Percentiles rank a stretch among this genome's conserved stretches.
These are phyloP conservation scores for Saccharomyces eubayanus DNA, from an alignment of 805 yeast genomes.

Conservation along the genomic window DNA sequence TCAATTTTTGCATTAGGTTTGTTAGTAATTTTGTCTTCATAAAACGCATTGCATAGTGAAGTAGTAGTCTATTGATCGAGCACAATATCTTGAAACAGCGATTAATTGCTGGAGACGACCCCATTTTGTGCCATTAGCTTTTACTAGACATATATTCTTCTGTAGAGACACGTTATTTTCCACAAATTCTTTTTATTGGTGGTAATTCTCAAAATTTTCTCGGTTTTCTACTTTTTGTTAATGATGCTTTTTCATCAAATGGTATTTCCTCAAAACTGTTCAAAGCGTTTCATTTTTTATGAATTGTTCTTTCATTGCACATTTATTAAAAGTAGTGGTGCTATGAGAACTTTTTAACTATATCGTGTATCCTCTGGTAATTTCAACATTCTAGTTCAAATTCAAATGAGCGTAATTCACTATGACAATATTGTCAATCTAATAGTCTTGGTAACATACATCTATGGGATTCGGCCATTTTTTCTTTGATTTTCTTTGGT, in stretches of 20 bases:
- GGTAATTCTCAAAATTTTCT: too few relatives aligned
- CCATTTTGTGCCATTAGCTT: neutral
- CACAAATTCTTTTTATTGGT: neutral
- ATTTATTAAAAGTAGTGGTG: neutral
- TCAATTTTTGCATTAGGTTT: neutral
- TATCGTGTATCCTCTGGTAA: too few relatives aligned
- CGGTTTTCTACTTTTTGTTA: too few relatives aligned
- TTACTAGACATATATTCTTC: neutral
- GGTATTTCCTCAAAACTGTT: too few relatives aligned
- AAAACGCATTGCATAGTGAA: neutral
- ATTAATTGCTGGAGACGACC: neutral
- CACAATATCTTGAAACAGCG: neutral
- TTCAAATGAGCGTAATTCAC: neutral
- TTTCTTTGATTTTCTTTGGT: slow-evolving; percentile 21
- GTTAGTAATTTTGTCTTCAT: neutral
- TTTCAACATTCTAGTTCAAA: neutral
- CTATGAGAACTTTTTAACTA: neutral
- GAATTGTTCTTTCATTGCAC: too few relatives aligned
- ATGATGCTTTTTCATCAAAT: too few relatives aligned
- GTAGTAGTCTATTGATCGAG: neutral
- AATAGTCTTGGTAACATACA: slow-evolving; percentile 50
- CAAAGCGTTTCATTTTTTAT: too few relatives aligned
- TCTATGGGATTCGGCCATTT: slow-evolving; percentile 96
- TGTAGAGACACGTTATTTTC: neutral
- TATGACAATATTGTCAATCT: neutral